Conservation (phyloP, 768 basidiomycete species). For the Hygrocybe punicea region DNA sequence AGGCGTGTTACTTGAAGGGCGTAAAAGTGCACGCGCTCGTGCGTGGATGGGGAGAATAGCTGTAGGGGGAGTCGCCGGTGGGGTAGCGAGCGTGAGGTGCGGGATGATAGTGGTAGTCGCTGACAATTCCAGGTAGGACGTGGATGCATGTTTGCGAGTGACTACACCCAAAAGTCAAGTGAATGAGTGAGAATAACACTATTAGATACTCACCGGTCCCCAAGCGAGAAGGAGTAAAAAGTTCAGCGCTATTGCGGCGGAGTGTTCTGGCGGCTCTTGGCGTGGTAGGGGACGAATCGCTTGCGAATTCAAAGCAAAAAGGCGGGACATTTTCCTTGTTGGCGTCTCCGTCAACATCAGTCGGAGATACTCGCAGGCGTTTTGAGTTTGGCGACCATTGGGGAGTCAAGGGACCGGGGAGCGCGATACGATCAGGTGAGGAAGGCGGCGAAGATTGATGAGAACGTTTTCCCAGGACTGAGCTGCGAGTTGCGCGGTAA, state of each 20-base stretch:
- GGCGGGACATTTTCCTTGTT: conserved; percentile 85
- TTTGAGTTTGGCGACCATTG: conserved; percentile 64
- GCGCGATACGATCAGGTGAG: conserved; percentile 8
- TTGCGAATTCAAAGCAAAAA: conserved; percentile 39
- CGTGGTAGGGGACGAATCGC: conserved; percentile 33
- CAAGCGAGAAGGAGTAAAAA: conserved; percentile 41
- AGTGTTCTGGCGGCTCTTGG: conserved; percentile 41
- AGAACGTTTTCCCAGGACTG: conserved; percentile 51
- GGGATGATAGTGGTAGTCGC: conserved; percentile 44
- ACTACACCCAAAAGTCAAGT: conserved; percentile 8
- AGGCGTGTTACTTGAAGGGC: conserved; percentile 60
- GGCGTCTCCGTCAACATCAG: conserved; percentile 48
- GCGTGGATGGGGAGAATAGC: conserved; percentile 48
- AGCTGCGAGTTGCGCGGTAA: conserved; percentile 41
- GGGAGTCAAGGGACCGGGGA: conserved; percentile 39
- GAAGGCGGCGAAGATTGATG: conserved; percentile 37
- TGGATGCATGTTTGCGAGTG: conserved; percentile 47
- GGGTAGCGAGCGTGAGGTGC: conserved; percentile 50
- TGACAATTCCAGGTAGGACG: conserved; percentile 39
- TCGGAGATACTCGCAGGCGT: conserved; percentile 51
- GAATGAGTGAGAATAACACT: not conserved
- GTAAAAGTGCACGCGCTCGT: conserved; percentile 66
- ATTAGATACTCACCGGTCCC: conserved; percentile 43
- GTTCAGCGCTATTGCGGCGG: conserved; percentile 38
- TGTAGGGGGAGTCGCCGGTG: conserved; percentile 57